phyloP scores from a whole-genome alignment of 2,329 filamentous ascomycete genomes.

The Colletotrichum salicis region DNA sequence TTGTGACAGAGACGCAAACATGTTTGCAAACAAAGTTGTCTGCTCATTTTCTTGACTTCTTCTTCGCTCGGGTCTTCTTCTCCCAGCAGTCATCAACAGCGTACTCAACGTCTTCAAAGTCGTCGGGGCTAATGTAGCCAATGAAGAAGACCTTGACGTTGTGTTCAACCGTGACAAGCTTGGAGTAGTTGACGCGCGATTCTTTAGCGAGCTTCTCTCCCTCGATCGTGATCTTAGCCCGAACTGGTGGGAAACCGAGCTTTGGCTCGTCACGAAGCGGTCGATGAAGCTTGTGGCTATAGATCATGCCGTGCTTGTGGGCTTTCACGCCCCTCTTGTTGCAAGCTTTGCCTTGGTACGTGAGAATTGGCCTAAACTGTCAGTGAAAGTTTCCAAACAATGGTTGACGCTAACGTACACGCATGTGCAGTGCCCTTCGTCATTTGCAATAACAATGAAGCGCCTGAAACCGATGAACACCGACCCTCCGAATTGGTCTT shows the following conservation, averaged over 20 bases:
- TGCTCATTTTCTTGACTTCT: constrained; percentile 7
- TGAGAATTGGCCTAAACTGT: constrained; percentile 61
- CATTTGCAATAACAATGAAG: constrained; percentile 64
- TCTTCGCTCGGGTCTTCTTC: constrained; percentile 52
- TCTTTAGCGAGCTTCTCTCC: constrained; percentile 59
- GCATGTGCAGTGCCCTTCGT: constrained; percentile 64
- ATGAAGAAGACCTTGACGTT: constrained; percentile 68
- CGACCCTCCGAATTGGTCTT: constrained; percentile 47
- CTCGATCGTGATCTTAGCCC: constrained; percentile 53
- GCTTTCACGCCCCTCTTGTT: constrained; percentile 64
- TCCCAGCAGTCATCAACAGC: constrained; percentile 63
- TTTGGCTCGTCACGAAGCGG: constrained; percentile 53
- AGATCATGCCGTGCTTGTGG: constrained; percentile 64
- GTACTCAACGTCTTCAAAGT: constrained; percentile 54
- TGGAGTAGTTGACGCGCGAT: constrained; percentile 69
- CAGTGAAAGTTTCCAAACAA: constrained; percentile 4
- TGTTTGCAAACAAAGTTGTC: neutral
- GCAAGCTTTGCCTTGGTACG: constrained; percentile 64
- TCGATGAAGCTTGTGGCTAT: constrained; percentile 45
- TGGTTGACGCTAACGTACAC: constrained; percentile 55
- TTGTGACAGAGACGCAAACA: constrained; percentile 11
- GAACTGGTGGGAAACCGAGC: constrained; percentile 60
- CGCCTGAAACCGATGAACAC: constrained; percentile 63
- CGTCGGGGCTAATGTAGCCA: constrained; percentile 53
- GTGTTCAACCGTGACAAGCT: constrained; percentile 66